phyloP scores from a whole-genome alignment of 352 stramenopile species.

The Pythium insidiosum region DNA sequence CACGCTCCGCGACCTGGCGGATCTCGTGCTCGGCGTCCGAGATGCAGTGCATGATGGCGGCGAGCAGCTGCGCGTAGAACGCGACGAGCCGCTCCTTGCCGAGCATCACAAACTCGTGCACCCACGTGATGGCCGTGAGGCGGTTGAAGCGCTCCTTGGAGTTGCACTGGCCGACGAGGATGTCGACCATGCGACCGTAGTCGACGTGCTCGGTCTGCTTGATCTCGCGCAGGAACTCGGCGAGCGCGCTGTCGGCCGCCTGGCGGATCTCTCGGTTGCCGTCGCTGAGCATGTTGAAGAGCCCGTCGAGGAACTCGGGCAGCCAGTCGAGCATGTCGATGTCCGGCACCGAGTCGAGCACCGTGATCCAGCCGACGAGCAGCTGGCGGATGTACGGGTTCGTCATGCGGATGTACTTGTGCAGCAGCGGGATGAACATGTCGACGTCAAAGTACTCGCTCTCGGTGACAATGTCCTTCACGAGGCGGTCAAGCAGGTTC shows the following conservation, averaged over 20 bases:
- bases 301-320: slow-evolving; percentile 96
- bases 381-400: slow-evolving; percentile 99
- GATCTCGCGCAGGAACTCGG: slow-evolving; percentile 95
- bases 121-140: slow-evolving; percentile 97
- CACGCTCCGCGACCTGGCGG: slow-evolving; percentile 92
- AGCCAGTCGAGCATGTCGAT: slow-evolving; percentile 99
- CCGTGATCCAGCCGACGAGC: slow-evolving; percentile 97
- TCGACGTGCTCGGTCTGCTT: slow-evolving; percentile 94
- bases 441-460: slow-evolving; percentile 98
- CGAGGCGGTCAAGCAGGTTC: slow-evolving; percentile 85
- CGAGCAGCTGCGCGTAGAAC: slow-evolving; percentile 94
- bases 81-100: slow-evolving; percentile 92
- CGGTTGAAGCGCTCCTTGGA: slow-evolving; percentile 96
- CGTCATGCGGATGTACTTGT: slow-evolving; percentile 98
- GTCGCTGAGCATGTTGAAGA: slow-evolving; percentile 99
- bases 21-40: slow-evolving; percentile 96
- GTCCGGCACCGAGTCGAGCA: slow-evolving; percentile 97
- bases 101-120: slow-evolving; percentile 97
- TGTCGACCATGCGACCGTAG: slow-evolving; percentile 96
- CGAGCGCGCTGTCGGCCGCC: slow-evolving; percentile 90
- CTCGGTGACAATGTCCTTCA: slow-evolving; percentile 99
- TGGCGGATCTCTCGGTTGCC: slow-evolving; percentile 98
- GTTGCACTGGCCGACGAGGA: slow-evolving; percentile 96
- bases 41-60: slow-evolving; percentile 97
- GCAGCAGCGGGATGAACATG: slow-evolving; percentile 97